Evolutionary conservation across 2,329 filamentous ascomycete species (phyloP).

Genomic region (Ophiocordyceps robertsii): DNA sequence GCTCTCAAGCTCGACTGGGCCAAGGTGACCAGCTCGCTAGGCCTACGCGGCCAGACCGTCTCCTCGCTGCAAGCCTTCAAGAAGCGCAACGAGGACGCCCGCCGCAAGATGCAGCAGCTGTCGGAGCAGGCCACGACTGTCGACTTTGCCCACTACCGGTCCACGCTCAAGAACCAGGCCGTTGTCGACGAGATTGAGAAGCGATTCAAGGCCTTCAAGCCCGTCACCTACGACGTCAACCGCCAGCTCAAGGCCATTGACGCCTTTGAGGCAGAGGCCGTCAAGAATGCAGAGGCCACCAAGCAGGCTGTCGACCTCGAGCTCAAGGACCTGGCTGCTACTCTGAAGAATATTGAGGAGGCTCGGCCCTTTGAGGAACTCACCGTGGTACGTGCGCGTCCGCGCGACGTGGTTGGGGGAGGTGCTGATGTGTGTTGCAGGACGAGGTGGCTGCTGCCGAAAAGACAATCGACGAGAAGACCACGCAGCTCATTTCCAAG

Average conservation of each 20-base stretch:
- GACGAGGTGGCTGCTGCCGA: conserved; percentile 90
- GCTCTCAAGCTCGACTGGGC: conserved; percentile 99
- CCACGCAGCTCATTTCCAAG: conserved; percentile 86
- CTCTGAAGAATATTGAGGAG: conserved; percentile 91
- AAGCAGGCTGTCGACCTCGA: conserved; percentile 94
- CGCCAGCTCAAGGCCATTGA: conserved; percentile 98
- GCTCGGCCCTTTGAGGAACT: conserved; percentile 93
- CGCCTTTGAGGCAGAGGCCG: conserved; percentile 89
- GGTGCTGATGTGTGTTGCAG: conserved; percentile 30
- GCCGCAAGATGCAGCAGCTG: conserved; percentile 79
- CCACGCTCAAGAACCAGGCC: conserved; percentile 86
- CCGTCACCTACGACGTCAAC: conserved; percentile 78
- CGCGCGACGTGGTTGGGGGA: background rate
- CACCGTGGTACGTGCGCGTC: conserved; percentile 67
- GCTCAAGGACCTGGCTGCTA: conserved; percentile 86
- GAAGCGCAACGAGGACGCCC: conserved; percentile 98
- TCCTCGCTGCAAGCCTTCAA: conserved; percentile 91
- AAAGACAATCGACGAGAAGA: conserved; percentile 97
- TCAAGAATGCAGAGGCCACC: conserved; percentile 94
- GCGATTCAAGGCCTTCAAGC: conserved; percentile 85
- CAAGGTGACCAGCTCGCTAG: conserved; percentile 86
- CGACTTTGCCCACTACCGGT: conserved; percentile 90
- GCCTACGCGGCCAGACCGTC: conserved; percentile 90
- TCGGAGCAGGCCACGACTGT: conserved; percentile 73
- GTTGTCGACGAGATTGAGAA: conserved; percentile 96